These are phyloP conservation scores for Chaetomium fimeti DNA, from an alignment of 495 filamentous ascomycete species.

Conservation along the genomic window DNA sequence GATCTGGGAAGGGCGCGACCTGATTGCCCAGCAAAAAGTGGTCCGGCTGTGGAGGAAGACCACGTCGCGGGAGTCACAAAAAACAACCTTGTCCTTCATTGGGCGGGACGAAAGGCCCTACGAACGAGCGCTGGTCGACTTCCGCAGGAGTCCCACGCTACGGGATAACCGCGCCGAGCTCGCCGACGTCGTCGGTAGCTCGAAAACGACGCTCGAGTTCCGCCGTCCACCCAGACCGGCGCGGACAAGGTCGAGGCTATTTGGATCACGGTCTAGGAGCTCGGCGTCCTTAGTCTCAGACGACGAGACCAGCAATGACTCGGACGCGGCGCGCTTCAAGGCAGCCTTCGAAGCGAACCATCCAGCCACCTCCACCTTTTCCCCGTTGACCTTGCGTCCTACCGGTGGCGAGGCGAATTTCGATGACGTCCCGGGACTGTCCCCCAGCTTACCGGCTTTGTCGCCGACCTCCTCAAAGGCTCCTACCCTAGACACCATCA, in stretches of 20 bases:
- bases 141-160: neutral
- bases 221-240: neutral
- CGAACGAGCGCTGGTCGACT: neutral
- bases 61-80: neutral
- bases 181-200: neutral
- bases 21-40: constrained; percentile 10
- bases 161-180: neutral
- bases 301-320: neutral
- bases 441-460: neutral
- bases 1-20: constrained; percentile 2
- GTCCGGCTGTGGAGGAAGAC: constrained; percentile 7
- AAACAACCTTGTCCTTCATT: constrained; percentile 8
- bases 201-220: neutral
- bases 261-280: neutral
- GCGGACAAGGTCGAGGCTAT: neutral
- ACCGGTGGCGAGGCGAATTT: neutral
- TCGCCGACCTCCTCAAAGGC: neutral
- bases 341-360: neutral
- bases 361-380: neutral
- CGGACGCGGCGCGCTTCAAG: constrained; percentile 2
- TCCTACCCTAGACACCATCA: neutral
- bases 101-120: constrained; percentile 6
- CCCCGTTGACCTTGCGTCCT: neutral
- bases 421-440: neutral
- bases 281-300: neutral